Conservation (phyloP, 169 alveolate genomes). For the Neospora caninum region DNA sequence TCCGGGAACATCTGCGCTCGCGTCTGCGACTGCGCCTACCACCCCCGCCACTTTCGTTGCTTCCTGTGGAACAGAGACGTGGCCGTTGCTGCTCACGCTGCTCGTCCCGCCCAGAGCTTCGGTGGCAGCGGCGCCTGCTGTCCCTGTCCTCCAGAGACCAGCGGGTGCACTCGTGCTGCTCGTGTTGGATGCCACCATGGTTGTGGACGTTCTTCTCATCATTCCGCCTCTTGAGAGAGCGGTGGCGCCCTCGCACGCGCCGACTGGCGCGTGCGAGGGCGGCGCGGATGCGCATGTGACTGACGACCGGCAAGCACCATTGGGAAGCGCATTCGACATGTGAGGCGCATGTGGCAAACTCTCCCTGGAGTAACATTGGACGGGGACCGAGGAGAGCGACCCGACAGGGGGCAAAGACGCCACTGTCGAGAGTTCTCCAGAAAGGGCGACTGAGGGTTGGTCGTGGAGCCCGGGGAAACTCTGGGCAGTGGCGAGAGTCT, state of each 20-base stretch:
- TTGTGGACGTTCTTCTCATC: background rate
- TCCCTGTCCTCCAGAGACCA: background rate
- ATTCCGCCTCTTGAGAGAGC: constrained; percentile 7
- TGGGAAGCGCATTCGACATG: no score
- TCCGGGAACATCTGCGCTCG: background rate
- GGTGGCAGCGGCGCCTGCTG: background rate
- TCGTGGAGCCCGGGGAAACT: background rate
- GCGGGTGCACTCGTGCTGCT: constrained; percentile 22
- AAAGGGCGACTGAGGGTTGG: background rate
- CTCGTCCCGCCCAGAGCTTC: background rate
- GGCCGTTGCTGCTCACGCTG: background rate
- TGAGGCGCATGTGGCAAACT: background rate
- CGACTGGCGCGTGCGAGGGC: background rate
- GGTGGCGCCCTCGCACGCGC: background rate
- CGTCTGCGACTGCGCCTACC: background rate
- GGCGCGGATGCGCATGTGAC: background rate
- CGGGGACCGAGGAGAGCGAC: background rate
- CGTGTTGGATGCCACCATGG: background rate
- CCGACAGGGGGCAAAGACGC: background rate
- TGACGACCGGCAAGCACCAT: background rate
- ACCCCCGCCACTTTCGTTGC: background rate
- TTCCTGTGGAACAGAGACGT: background rate
- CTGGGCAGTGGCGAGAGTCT: background rate
- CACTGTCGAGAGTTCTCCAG: background rate
- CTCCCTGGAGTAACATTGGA: background rate